Evolutionary conservation across 352 stramenopile genomes (phyloP).

Genomic region (Halophytophthora batemanensis): DNA sequence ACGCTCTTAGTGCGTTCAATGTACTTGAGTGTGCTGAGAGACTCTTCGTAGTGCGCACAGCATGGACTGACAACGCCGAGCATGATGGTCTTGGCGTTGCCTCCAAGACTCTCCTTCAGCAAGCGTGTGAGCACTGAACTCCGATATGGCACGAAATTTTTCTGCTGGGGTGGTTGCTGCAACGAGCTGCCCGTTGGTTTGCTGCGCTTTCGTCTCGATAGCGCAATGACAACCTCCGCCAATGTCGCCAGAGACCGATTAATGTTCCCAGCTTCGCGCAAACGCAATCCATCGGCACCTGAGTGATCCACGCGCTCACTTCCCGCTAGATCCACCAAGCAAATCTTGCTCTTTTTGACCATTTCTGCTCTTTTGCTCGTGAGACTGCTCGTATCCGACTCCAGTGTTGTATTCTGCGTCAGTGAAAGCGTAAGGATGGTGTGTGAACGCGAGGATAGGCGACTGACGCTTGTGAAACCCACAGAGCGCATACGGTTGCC

Average conservation of each 20-base stretch:
- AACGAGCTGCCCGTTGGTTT: slow-evolving; percentile 2
- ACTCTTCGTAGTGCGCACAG: slow-evolving; percentile 84
- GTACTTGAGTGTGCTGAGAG: slow-evolving; percentile 81
- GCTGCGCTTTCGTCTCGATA: slow-evolving; percentile 40
- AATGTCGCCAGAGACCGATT: slow-evolving; percentile 84
- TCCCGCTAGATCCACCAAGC: slow-evolving; percentile 66
- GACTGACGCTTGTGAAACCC: slow-evolving; percentile 40
- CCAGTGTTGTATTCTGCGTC: slow-evolving; percentile 22
- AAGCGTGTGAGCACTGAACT: slow-evolving; percentile 87
- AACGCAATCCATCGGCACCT: slow-evolving; percentile 36
- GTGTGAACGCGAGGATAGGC: slow-evolving; percentile 56
- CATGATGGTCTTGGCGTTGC: slow-evolving; percentile 83
- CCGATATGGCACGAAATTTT: slow-evolving; percentile 79
- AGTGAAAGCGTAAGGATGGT: slow-evolving; percentile 64
- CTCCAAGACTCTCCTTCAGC: slow-evolving; percentile 76
- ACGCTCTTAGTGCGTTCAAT: slow-evolving; percentile 67
- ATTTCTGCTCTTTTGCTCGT: neutral
- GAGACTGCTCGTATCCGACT: neutral
- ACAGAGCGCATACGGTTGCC: slow-evolving; percentile 59
- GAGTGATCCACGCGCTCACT: slow-evolving; percentile 62
- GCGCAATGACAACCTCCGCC: slow-evolving; percentile 77
- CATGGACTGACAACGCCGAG: slow-evolving; percentile 86
- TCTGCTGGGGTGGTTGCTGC: slow-evolving; percentile 15
- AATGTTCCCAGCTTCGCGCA: slow-evolving; percentile 76
- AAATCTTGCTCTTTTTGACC: slow-evolving; percentile 61